Conservation (phyloP, 116 monocot species). For the Papilionanthe hybrid region DNA sequence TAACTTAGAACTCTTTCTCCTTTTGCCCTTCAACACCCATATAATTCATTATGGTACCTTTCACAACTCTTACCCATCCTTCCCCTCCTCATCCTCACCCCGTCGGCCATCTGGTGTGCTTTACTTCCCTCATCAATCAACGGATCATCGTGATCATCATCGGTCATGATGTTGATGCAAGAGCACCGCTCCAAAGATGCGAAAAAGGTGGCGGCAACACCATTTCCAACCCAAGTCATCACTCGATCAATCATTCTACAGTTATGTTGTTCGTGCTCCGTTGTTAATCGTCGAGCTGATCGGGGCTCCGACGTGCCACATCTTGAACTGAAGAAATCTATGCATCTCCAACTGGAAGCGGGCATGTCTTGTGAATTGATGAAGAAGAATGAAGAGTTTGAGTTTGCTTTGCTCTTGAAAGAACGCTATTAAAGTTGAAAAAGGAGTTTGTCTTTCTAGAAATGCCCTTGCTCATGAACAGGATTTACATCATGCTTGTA, state of each 20-base stretch:
- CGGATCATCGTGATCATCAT: conserved; percentile 12
- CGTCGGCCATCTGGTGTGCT: neutral
- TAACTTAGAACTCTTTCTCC: neutral
- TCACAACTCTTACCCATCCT: conserved; percentile 4
- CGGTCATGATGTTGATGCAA: conserved; percentile 34
- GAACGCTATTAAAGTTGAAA: neutral
- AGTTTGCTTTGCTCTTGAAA: neutral
- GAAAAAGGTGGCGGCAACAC: conserved; percentile 26
- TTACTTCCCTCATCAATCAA: conserved; percentile 16
- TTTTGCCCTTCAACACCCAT: neutral
- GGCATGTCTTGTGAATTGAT: conserved; percentile 3
- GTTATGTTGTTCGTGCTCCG: neutral
- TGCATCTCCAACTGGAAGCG: neutral
- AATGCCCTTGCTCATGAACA: neutral
- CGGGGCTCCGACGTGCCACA: neutral
- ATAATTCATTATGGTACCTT: neutral
- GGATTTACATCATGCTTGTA: neutral
- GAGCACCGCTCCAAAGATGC: conserved; percentile 33
- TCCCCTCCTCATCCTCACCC: neutral
- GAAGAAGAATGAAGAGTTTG: neutral
- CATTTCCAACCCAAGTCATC: conserved; percentile 18
- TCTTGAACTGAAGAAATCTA: conserved; percentile 9
- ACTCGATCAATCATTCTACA: conserved; percentile 13
- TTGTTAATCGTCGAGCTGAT: neutral
- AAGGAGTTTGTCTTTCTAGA: neutral